Conservation (phyloP, 805 yeast genomes). For the Soucietia sequanensis region DNA sequence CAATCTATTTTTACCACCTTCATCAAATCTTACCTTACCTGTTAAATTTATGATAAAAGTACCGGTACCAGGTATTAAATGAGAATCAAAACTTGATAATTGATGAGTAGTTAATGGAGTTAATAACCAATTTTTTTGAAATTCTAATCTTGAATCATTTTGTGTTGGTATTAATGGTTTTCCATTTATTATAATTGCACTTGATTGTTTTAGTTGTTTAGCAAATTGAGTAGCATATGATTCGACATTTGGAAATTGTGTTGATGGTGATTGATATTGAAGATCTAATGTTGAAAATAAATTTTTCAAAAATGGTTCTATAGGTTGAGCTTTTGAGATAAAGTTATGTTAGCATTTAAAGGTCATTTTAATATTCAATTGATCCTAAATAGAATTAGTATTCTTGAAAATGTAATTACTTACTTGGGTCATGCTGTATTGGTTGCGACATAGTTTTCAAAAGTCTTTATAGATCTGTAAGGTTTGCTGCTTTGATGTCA, state of each 20-base stretch:
- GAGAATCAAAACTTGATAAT: conserved; percentile 63
- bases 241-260: conserved; percentile 31
- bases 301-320: conserved; percentile 40
- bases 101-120: conserved; percentile 62
- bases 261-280: conserved; percentile 25
- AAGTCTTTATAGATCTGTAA: too few relatives aligned
- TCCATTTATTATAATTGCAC: conserved; percentile 60
- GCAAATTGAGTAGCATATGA: conserved; percentile 44
- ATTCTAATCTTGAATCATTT: conserved; percentile 39
- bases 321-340: conserved; percentile 28
- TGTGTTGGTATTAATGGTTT: conserved; percentile 42
- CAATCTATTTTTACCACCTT: conserved; percentile 63
- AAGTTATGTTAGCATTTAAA: conserved; percentile 6
- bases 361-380: too few relatives aligned
- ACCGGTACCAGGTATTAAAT: conserved; percentile 64
- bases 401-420: conserved; percentile 7
- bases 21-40: conserved; percentile 73
- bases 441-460: too few relatives aligned
- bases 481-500: too few relatives aligned
- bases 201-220: conserved; percentile 49
- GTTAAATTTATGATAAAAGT: conserved; percentile 49
- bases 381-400: not conserved
- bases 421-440: conserved; percentile 24
- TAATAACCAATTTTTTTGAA: conserved; percentile 58
- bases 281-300: conserved; percentile 34